Conservation (phyloP, 2,329 filamentous ascomycete genomes). For the Colletotrichum higginsianum region DNA sequence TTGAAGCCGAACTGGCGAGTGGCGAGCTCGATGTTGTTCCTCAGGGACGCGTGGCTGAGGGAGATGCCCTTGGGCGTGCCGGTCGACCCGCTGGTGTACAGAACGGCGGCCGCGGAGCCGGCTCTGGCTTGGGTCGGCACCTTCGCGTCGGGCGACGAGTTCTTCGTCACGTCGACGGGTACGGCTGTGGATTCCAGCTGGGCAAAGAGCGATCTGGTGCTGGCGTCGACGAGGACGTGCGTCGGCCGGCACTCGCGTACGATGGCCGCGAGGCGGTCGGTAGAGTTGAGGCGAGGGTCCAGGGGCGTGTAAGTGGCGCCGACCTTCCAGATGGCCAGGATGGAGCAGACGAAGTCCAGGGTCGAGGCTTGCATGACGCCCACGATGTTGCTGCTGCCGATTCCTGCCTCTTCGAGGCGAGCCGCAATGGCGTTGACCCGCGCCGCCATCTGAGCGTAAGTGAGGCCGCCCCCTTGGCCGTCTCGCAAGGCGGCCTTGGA, state of each 20-base stretch:
- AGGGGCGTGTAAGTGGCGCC: conserved; percentile 59
- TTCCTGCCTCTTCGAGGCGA: not conserved
- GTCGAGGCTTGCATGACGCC: conserved; percentile 55
- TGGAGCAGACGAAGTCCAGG: conserved; percentile 55
- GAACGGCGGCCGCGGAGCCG: conserved; percentile 42
- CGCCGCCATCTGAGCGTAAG: not conserved
- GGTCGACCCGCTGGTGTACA: conserved; percentile 54
- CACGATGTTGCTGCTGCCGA: conserved; percentile 45
- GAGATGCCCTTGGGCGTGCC: conserved; percentile 59
- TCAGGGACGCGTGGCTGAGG: conserved; percentile 49
- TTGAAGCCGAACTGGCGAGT: too few relatives aligned
- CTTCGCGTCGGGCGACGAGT: not conserved
- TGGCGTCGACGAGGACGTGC: conserved; percentile 43
- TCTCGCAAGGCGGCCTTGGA: not conserved
- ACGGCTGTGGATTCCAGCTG: not conserved
- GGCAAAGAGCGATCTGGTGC: conserved; percentile 16
- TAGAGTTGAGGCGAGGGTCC: conserved; percentile 49
- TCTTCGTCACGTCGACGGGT: not conserved
- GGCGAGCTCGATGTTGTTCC: conserved; percentile 45
- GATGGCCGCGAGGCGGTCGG: conserved; percentile 51
- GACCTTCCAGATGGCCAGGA: conserved; percentile 58
- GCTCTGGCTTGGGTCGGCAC: not conserved
- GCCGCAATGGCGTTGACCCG: not conserved
- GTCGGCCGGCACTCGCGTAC: conserved; percentile 49
- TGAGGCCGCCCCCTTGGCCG: not conserved